Evolutionary conservation across 192 early-diverging fungal genomes (phyloP), one percentile per base, ranked within the genome.

Genomic region (Coemansia sp.): DNA sequence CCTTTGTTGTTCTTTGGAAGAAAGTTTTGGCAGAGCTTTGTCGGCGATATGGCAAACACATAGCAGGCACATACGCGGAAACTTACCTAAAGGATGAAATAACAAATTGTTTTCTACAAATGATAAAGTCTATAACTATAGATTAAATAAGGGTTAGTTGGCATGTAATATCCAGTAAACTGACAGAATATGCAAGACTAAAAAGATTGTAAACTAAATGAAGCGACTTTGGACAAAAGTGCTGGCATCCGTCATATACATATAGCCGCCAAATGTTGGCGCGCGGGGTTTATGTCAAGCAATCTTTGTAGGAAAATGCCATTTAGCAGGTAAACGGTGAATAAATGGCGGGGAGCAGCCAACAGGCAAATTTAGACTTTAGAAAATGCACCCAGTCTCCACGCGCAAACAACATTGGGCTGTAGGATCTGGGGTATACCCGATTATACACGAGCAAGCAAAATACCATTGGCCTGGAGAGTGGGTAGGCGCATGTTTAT

Each of bases 301-400:
- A 21, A n/a, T n/a, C 2, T 21, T 17, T 17, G 48, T 17, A 45
- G 43, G n/a, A n/a, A 45, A 49, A 49, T 17, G 19, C 48, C 19
- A 17, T 17, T 49, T 49, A 17, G n/a, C n/a, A 19, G 48, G 48
- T 49, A 22, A 49, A 22, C 19, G 19, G 12, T 2, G 7, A 21
- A 19, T 21, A n/a, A 49, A 49, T 49, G n/a, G 48, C 48, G 48
- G 48, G 48, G 48, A 49, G 48, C 41, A 45, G 15, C 41, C 14
- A n/a, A 45, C 41, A 35, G 2, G 41, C 41, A 45, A n/a, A 45
- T 4, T 12, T n/a, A n/a, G 15, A n/a, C 15, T 45, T 45, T 45
- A n/a, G 41, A 45, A n/a, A 45, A n/a, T 5, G 14, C 41, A 45
- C 11, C 14, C 11, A n/a, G 15, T 45, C 41, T 45, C 41, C 41